Evolutionary conservation across 73 alveolate genomes (phyloP).

Genomic region (Symbiodinium natans): DNA sequence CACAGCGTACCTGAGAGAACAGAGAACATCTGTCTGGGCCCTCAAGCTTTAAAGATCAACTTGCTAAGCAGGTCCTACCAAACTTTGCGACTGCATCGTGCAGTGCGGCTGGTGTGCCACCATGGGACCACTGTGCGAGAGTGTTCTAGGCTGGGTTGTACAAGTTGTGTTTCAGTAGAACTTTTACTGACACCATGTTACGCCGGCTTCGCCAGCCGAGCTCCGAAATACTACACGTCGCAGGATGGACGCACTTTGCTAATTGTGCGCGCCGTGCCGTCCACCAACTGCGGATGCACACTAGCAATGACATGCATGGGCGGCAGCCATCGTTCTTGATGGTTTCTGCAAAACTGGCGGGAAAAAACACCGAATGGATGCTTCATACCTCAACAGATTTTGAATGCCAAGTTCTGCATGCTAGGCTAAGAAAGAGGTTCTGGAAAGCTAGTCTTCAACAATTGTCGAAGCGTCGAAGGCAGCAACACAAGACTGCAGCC

Average conservation of each 20-base stretch:
- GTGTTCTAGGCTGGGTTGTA: too few relatives aligned
- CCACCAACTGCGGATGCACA: not conserved
- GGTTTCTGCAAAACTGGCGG: not conserved
- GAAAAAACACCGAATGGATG: not conserved
- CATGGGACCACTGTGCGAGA: too few relatives aligned
- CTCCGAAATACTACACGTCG: not conserved
- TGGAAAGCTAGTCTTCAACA: too few relatives aligned
- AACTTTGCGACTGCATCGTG: not conserved
- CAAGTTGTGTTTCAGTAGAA: too few relatives aligned
- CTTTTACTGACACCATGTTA: too few relatives aligned
- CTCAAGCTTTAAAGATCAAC: not conserved
- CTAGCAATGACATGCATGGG: not conserved
- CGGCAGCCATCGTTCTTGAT: slow-evolving; percentile 12
- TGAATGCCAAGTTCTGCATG: too few relatives aligned
- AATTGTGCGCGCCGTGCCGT: not conserved
- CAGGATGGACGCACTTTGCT: not conserved
- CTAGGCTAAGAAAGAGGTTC: too few relatives aligned
- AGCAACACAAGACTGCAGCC: not conserved
- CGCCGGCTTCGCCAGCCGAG: not conserved
- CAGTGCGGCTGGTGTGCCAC: not conserved
- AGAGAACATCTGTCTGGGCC: not conserved
- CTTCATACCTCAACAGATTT: too few relatives aligned
- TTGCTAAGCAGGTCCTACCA: not conserved
- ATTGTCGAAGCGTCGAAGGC: not conserved
- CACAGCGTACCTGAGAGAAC: not conserved